Evolutionary conservation across 2,329 filamentous ascomycete genomes (phyloP).

Genomic region (Blastomyces silverae): DNA sequence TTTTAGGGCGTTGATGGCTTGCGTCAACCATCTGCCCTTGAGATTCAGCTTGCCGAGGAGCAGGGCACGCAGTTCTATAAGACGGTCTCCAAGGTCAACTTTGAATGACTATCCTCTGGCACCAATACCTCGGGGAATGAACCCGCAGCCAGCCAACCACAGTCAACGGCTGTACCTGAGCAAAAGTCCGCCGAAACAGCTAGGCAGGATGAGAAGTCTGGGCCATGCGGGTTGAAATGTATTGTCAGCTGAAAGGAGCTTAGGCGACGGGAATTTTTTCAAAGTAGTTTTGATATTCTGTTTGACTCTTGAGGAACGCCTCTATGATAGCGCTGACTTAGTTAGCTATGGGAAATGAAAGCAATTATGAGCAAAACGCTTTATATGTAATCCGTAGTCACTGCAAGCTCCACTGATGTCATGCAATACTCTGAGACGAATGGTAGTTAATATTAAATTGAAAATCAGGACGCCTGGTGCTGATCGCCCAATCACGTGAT

Average conservation of each 20-base stretch:
- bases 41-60: constrained; percentile 69
- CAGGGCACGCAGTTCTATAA: constrained; percentile 86
- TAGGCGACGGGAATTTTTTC: background rate
- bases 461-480: background rate
- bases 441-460: background rate
- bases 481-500: background rate
- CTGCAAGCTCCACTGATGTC: background rate
- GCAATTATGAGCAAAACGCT: background rate
- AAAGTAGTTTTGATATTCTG: background rate
- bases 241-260: constrained; percentile 50
- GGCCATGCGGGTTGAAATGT: constrained; percentile 69
- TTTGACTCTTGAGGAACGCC: background rate
- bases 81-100: constrained; percentile 62
- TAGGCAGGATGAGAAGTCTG: constrained; percentile 47
- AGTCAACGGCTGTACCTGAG: constrained; percentile 25
- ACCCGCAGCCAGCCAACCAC: constrained; percentile 23
- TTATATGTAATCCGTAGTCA: background rate
- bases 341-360: constrained; percentile 12
- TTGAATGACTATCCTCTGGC: constrained; percentile 60
- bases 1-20: constrained; percentile 62
- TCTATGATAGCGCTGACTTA: background rate
- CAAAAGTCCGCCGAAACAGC: constrained; percentile 39
- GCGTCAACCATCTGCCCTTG: constrained; percentile 66
- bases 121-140: constrained; percentile 27
- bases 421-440: background rate